Evolutionary conservation across 331 rosid genomes (phyloP), one percentile per base, ranked within the genome.

Genomic region (Dryas integrifolia): DNA sequence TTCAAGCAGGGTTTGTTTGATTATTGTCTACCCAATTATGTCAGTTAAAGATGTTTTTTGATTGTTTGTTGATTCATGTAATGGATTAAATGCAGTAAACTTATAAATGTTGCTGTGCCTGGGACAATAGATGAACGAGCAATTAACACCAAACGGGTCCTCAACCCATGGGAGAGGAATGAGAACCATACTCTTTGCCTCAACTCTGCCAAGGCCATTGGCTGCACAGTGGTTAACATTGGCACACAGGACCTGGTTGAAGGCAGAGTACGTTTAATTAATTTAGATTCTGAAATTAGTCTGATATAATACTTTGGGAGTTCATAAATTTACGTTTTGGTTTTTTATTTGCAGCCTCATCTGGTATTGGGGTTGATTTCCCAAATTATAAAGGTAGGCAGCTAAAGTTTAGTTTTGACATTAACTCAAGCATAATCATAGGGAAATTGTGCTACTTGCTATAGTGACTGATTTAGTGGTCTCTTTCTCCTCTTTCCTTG

Each of bases 151-250:
- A 95, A 95, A 78, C 73, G 71, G 38, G 72, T 77, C 51, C 88
- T 82, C 72, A 90, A 81, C 79, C 96, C 86, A 35, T 95, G 99
- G 99, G 97, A 95, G 81, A 88, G 90, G 85, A 95, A 92, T 80
- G 99, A 95, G 76, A 95, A 95, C 70, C 99, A 95, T 68, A 95
- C 93, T 55, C 90, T 95, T 30, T 95, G 99, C 83, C 96, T 95
- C 74, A 95, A 95, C 87, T 95, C 99, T 58, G 97, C 99, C 52
- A 95, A 92, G 96, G 99, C 99, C 24, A 91, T 95, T 67, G 99
- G 99, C 81, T 95, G 99, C 85, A 95, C 96, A 0, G 97, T 95
- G 63, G 99, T 95, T 51, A 95, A 95, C 82, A 95, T 95, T 39
- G 99, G 99, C n/a, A 74, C 88, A 6, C 96, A 92, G 80, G 97